These are phyloP conservation scores for Nakazawaea anatomiae DNA, from an alignment of 805 yeast genomes.

Conservation along the genomic window DNA sequence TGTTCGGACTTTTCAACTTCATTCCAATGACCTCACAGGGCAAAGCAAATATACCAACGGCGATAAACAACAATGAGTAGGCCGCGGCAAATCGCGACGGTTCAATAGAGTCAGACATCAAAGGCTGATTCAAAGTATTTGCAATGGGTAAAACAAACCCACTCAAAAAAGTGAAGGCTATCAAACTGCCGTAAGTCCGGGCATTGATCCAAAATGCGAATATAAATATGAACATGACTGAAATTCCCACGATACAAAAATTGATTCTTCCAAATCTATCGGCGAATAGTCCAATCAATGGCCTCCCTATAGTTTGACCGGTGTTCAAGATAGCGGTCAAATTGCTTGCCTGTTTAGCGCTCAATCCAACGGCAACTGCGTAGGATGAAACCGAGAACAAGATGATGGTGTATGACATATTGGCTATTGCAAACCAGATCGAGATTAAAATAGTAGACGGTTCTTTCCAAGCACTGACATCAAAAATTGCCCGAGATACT, in stretches of 20 bases:
- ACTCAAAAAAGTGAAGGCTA: conserved; percentile 30
- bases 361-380: conserved; percentile 41
- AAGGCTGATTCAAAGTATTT: conserved; percentile 12
- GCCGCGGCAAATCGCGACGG: conserved; percentile 31
- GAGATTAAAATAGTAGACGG: conserved; percentile 28
- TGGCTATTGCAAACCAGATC: conserved; percentile 29
- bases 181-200: conserved; percentile 26
- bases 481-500: conserved; percentile 29
- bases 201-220: conserved; percentile 41
- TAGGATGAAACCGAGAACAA: conserved; percentile 43
- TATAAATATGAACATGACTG: conserved; percentile 27
- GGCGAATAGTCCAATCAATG: conserved; percentile 37
- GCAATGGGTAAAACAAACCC: conserved; percentile 38
- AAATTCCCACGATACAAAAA: conserved; percentile 29
- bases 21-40: conserved; percentile 53
- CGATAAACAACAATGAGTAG: conserved; percentile 28
- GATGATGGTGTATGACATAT: conserved; percentile 36
- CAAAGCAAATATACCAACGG: conserved; percentile 28
- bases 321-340: conserved; percentile 41
- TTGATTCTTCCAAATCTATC: conserved; percentile 44
- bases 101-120: conserved; percentile 35
- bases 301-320: conserved; percentile 46
- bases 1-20: conserved; percentile 28
- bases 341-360: conserved; percentile 35
- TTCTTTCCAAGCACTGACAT: conserved; percentile 21